Base-by-base conservation (phyloP, 345 rosid genomes). In the Tarenaya hassleriana region DNA sequence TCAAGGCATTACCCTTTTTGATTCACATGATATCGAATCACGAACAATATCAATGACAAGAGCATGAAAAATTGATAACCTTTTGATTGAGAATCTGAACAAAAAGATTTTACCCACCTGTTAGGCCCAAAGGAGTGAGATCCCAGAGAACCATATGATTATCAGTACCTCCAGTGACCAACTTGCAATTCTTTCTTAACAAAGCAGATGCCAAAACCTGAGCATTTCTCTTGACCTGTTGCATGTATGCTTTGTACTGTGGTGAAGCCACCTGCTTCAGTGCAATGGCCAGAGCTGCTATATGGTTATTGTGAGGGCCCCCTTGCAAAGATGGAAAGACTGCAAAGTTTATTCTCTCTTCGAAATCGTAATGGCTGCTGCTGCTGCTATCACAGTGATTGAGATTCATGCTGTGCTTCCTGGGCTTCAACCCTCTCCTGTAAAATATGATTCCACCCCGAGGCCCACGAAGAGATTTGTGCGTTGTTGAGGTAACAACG, bases 281-380 rank as follows among this genome's bases (percentile, higher is more conserved):
- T 63, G 98, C 90, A 57, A 88, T 71, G 53, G 97, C 95, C 53
- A 92, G 88, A 56, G 98, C 97, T 58, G 96, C 98, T 81, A 84
- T 86, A 60, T 90, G 97, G 75, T 84, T 90, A 63, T 86, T 90
- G 66, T 90, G 96, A 7, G 96, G 94, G 2, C 97, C 97, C 2
- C 96, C 97, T 76, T 90, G 97, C 51, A 82, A 61, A 11, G 89
- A 79, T 61, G 96, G 98, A 63, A 82, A 86, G 33, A 91, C 92
- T 9, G 95, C 75, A 67, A 84, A 91, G 47, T 87, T 91, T 55
- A 91, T 87, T 73, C 73, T 86, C 62, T 84, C 95, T 80, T 87
- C 96, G 10, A 84, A 82, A 56, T 91, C 85, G 66, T 84, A 87
- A 7, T 70, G 74, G 58, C 60, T 60, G 40, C 57, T 74, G 58